Base-by-base conservation (phyloP, 495 filamentous ascomycete genomes). In the Aspergillus carlsbadensis region DNA sequence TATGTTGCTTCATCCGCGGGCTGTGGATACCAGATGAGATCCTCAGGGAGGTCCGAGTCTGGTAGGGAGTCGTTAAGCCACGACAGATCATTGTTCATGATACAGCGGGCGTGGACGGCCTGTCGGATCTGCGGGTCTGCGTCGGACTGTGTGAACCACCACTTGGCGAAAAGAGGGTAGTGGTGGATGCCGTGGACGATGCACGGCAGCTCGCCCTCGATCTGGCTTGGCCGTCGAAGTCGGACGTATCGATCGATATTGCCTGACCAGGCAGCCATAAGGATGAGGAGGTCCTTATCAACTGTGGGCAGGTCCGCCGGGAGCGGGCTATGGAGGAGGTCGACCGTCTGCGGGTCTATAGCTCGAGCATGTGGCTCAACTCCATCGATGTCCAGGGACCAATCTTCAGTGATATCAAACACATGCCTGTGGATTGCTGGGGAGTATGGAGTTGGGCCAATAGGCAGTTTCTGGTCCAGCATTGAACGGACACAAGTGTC, bases 401-500 rank as follows among this genome's bases (percentile, higher is more conserved):
- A 36, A 48, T 68, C 65, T 52, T 64, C 63, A 26, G 63, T 61
- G 17, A 65, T 64, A 31, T 68, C 56, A 50, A 52, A 57, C 15
- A 52, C 42, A 5, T 21, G 15, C 18, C 7, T 24, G 21, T 18
- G n/a, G 6, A 45, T 7, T 10, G 6, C 18, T 1, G 49, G 49
- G 18, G 26, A 29, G 26, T 40, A 35, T 24, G 0, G 0, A 21
- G 7, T 60, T 52, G 47, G 47, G 37, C 24, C 15, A 43, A 57
- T 39, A n/a, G 40, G 20, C 47, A 56, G 51, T 33, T 53, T 59
- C 24, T 54, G 22, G 6, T 54, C 50, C 15, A 67, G 56, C 47
- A 48, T 53, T 52, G 50, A 58, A 50, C 65, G 57, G 21, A 64
- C 58, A 53, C 57, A 57, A 15, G 62, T 70, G 57, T 72, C 64